These are phyloP conservation scores for Chiua sp. DNA, from an alignment of 1,284 basidiomycete genomes.

Conservation along the genomic window DNA sequence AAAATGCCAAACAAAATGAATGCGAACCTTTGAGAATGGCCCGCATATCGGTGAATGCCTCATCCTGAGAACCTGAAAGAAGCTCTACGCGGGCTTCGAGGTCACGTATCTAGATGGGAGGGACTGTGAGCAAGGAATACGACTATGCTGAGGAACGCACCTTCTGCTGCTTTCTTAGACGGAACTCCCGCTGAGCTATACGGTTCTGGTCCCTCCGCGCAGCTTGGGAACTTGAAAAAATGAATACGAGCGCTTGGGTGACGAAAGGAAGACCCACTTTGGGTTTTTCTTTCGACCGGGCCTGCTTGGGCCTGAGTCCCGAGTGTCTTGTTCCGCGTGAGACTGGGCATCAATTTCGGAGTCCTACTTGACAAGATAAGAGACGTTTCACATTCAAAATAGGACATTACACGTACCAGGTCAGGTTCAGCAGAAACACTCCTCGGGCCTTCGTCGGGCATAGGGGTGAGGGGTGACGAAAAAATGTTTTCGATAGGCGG, in stretches of 20 bases:
- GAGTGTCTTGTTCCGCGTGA: slow-evolving; percentile 42
- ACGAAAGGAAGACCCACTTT: slow-evolving; percentile 54
- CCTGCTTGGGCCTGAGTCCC: slow-evolving; percentile 57
- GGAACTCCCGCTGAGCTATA: slow-evolving; percentile 92
- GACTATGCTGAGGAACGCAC: slow-evolving; percentile 41
- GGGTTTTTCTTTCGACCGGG: slow-evolving; percentile 87
- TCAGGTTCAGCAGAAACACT: slow-evolving; percentile 34
- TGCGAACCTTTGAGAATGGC: slow-evolving; percentile 75
- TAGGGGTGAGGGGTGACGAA: slow-evolving; percentile 2
- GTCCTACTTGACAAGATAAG: slow-evolving; percentile 45
- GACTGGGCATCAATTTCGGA: slow-evolving; percentile 71
- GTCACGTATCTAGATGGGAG: slow-evolving; percentile 78
- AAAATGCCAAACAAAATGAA: slow-evolving; percentile 7
- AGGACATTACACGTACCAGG: slow-evolving; percentile 22
- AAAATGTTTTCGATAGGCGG: not conserved
- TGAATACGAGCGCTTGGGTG: slow-evolving; percentile 23
- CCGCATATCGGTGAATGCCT: slow-evolving; percentile 81
- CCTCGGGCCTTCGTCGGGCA: slow-evolving; percentile 37
- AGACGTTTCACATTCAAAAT: slow-evolving; percentile 16
- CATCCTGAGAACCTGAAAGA: slow-evolving; percentile 88
- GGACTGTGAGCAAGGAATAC: not conserved
- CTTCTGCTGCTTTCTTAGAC: slow-evolving; percentile 87
- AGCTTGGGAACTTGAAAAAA: slow-evolving; percentile 70
- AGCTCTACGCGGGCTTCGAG: slow-evolving; percentile 92
- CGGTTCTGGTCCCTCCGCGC: slow-evolving; percentile 89